phyloP scores from a whole-genome alignment of 768 basidiomycete genomes.

The Tremella yokohamensis region DNA sequence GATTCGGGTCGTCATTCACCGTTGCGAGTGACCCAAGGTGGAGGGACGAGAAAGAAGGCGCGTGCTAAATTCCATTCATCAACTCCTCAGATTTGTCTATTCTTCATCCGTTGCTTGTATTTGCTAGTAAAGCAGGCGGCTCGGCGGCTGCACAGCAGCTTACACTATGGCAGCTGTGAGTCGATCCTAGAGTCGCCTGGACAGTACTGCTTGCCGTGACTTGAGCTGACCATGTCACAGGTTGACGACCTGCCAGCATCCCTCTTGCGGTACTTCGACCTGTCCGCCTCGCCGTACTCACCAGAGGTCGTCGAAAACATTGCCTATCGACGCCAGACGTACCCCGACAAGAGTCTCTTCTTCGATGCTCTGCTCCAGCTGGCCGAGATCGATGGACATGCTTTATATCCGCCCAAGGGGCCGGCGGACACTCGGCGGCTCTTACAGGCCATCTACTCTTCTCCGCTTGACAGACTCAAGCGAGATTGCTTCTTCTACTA shows the following conservation, averaged over 20 bases:
- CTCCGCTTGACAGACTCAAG: constrained; percentile 35
- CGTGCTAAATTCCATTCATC: no score
- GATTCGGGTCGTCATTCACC: no score
- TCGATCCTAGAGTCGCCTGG: no score
- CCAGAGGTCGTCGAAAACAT: constrained; percentile 10
- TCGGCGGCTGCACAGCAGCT: no score
- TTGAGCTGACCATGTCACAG: neutral
- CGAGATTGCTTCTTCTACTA: constrained; percentile 44
- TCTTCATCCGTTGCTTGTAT: no score
- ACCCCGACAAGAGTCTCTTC: constrained; percentile 30
- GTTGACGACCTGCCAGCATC: constrained; percentile 25
- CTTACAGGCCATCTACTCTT: constrained; percentile 27
- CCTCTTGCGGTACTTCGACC: constrained; percentile 40
- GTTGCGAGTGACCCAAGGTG: no score
- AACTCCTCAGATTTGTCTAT: no score
- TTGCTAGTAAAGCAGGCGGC: no score
- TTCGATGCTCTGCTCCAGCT: constrained; percentile 33
- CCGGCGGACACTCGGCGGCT: constrained; percentile 32
- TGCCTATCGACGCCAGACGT: constrained; percentile 14
- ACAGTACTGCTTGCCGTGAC: no score
- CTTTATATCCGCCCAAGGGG: constrained; percentile 37
- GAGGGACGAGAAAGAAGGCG: no score
- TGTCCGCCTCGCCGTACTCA: constrained; percentile 31
- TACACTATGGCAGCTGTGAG: no score
- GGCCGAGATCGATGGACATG: constrained; percentile 27